phyloP scores from a whole-genome alignment of 805 yeast species.

The Metschnikowia henanensis region DNA sequence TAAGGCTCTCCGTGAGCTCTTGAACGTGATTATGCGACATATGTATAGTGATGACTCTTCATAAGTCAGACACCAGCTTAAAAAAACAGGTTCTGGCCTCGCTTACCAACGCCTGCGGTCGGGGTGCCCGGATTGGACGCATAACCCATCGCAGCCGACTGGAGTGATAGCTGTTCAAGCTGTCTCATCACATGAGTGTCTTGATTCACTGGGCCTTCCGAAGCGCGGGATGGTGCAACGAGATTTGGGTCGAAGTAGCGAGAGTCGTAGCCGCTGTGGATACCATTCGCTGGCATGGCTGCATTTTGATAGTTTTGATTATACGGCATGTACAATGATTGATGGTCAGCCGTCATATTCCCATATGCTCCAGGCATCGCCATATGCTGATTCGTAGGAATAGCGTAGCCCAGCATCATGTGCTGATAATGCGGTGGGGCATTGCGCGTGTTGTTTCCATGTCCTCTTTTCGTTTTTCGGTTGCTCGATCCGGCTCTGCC shows the following conservation, averaged over 20 bases:
- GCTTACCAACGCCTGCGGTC: constrained; percentile 8
- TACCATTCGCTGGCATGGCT: not conserved
- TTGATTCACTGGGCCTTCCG: too few relatives aligned
- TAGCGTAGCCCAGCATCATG: not conserved
- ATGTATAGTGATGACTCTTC: too few relatives aligned
- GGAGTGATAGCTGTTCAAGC: constrained; percentile 45
- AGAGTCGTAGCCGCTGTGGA: not conserved
- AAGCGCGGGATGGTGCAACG: too few relatives aligned
- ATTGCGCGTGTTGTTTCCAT: constrained; percentile 5
- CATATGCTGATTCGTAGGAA: not conserved
- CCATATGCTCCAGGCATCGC: constrained; percentile 4
- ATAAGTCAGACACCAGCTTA: too few relatives aligned
- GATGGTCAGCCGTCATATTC: not conserved
- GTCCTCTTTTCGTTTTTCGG: constrained; percentile 24
- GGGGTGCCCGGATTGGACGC: constrained; percentile 46
- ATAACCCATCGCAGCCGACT: constrained; percentile 48
- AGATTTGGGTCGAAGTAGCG: constrained; percentile 1
- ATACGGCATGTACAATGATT: not conserved
- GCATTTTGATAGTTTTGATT: not conserved
- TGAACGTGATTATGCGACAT: too few relatives aligned
- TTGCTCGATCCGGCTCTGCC: constrained; percentile 27
- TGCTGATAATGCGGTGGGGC: not conserved
- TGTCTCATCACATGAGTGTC: constrained; percentile 41
- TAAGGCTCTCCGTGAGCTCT: too few relatives aligned
- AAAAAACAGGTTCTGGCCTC: constrained; percentile 8